Evolutionary conservation across 139 green algal species (phyloP).

Genomic region (Chlorokybus atmophyticus): DNA sequence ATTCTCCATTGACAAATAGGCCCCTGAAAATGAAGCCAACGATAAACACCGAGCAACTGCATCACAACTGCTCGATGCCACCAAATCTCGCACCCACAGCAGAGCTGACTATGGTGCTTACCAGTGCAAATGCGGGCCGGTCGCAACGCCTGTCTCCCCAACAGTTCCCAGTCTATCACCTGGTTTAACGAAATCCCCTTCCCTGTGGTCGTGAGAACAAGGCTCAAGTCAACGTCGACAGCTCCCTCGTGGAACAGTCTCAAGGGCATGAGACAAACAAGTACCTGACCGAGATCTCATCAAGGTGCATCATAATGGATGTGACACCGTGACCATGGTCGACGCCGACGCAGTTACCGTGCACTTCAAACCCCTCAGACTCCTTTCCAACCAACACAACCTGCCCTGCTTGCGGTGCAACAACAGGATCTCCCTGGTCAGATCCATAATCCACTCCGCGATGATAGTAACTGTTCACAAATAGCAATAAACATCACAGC

Average conservation of each 20-base stretch:
- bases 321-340: constrained; percentile 34
- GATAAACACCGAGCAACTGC: not conserved
- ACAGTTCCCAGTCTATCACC: constrained; percentile 26
- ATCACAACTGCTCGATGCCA: not conserved
- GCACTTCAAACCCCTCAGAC: constrained; percentile 25
- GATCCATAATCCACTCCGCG: constrained; percentile 30
- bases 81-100: constrained; percentile 4
- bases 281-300: constrained; percentile 7
- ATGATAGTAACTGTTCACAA: constrained; percentile 35
- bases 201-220: not conserved
- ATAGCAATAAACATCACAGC: too few relatives aligned
- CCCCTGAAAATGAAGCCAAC: constrained; percentile 11
- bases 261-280: not conserved
- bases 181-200: constrained; percentile 15
- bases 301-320: constrained; percentile 30
- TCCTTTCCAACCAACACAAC: constrained; percentile 24
- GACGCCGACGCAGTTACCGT: constrained; percentile 36
- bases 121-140: constrained; percentile 36
- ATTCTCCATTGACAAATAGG: constrained; percentile 24
- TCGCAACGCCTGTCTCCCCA: constrained; percentile 28
- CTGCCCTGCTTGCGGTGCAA: constrained; percentile 9
- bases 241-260: not conserved
- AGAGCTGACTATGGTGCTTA: not conserved
- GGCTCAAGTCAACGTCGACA: not conserved
- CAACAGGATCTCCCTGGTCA: constrained; percentile 17